A percentile compares a stretch with the other conserved stretches of the same genome.
Evolutionary conservation across 2,329 filamentous ascomycete species (phyloP).

Genomic region (Graphilbum sp.): DNA sequence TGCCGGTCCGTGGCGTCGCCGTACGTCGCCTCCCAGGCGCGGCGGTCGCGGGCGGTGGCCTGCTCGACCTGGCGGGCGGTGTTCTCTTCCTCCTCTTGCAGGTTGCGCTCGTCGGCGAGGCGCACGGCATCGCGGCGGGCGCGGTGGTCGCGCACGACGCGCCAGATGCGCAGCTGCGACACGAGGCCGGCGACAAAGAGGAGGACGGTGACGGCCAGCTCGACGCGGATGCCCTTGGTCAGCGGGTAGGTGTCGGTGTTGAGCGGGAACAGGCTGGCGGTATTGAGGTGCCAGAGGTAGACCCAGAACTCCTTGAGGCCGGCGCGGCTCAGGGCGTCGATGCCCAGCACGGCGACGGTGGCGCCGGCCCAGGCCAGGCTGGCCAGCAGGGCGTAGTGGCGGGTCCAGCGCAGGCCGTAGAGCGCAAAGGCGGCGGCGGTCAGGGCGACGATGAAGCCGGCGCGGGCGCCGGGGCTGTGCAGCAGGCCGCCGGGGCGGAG

Average conservation of each 20-base stretch:
- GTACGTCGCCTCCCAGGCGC: conserved; percentile 64
- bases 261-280: conserved; percentile 63
- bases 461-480: conserved; percentile 40
- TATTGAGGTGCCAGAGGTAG: conserved; percentile 75
- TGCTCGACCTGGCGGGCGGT: conserved; percentile 51
- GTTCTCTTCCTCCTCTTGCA: conserved; percentile 51
- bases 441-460: conserved; percentile 61
- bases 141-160: conserved; percentile 50
- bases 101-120: conserved; percentile 32
- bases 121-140: conserved; percentile 33
- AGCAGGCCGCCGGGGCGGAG: conserved; percentile 64
- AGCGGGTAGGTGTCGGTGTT: conserved; percentile 65
- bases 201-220: conserved; percentile 63
- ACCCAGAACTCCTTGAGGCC: conserved; percentile 94
- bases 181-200: conserved; percentile 60
- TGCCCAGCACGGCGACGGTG: conserved; percentile 62
- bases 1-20: conserved; percentile 34
- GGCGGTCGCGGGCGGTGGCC: conserved; percentile 41
- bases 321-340: conserved; percentile 82
- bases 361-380: conserved; percentile 69
- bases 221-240: conserved; percentile 72
- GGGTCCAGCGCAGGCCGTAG: conserved; percentile 64
- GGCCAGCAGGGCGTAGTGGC: conserved; percentile 60
- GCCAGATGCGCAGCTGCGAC: conserved; percentile 79
- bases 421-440: conserved; percentile 52